Base-by-base conservation (phyloP, 345 rosid species). In the Acer negundo region DNA sequence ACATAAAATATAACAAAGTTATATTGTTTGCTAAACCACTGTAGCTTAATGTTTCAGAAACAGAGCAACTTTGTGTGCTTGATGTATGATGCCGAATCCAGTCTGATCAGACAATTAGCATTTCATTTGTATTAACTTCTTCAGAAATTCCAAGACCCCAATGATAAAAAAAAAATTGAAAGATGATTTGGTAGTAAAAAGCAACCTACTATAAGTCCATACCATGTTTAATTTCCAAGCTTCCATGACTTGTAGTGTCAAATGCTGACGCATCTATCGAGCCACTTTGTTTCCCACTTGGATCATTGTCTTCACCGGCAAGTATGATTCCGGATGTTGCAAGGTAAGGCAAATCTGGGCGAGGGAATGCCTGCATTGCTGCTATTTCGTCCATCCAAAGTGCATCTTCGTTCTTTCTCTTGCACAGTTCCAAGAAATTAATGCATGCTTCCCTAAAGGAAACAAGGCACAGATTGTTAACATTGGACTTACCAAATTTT, bases 321-420 rank as follows among this genome's bases (percentile, higher is more conserved):
- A 94, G 89, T 69, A 92, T 67, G 70, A 96, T 86, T 79, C 95
- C 98, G 31, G 99, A 92, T 81, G 93, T 87, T 74, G 86, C 93
- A 75, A 92, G 74, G 83, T 84, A 92, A 8, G 97, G 87, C 67
- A 96, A 76, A 38, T 92, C 98, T 74, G 94, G 88, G 77, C 88
- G 85, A 79, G 98, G 71, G 66, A 46, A 83, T 73, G 97, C 95
- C 81, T 91, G 94, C 97, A 96, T 92, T 72, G 97, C 98, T 0
- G 97, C 95, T 69, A 96, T 85, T 82, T 96, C 98, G 77, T 92
- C 95, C 81, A 92, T 89, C 99, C 99, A 96, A 64, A 88, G 89
- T 74, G 92, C 87, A 82, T 96, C 99, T 84, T 94, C 94, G 49
- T 91, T 94, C 95, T 96, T 96, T 84, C 88, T 89, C 90, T 92